These are phyloP conservation scores for Chalara sp. DNA, from an alignment of 2,329 filamentous ascomycete species.

Conservation along the genomic window DNA sequence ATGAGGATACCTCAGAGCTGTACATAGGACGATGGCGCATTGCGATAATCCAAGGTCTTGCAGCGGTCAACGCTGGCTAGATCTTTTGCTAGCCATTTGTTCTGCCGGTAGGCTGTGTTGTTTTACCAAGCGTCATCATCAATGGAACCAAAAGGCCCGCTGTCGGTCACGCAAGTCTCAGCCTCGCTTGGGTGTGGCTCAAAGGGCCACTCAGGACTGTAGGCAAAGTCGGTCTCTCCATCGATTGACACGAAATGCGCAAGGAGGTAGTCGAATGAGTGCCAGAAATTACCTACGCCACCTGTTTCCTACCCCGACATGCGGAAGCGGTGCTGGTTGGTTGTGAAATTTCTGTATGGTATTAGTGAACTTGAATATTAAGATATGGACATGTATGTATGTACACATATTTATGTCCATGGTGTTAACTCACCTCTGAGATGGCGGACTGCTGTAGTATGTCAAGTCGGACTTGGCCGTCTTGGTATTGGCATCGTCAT, in stretches of 20 bases:
- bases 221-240: conserved; percentile 42
- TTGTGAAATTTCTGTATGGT: conserved; percentile 13
- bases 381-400: not conserved
- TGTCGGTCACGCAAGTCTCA: conserved; percentile 40
- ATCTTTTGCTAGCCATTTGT: conserved; percentile 38
- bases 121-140: conserved; percentile 34
- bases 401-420: not conserved
- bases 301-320: conserved; percentile 42
- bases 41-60: conserved; percentile 24
- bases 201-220: conserved; percentile 40
- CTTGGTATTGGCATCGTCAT: no score
- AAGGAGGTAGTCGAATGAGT: conserved; percentile 47
- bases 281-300: conserved; percentile 46
- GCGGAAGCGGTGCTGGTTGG: conserved; percentile 39
- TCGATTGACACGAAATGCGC: conserved; percentile 43
- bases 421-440: conserved; percentile 32
- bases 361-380: not conserved
- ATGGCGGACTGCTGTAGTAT: conserved; percentile 45
- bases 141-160: conserved; percentile 41
- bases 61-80: conserved; percentile 19
- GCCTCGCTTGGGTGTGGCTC: conserved; percentile 33
- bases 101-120: conserved; percentile 35
- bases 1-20: conserved; percentile 35
- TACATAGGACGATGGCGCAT: conserved; percentile 34
- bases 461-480: conserved; percentile 16